Evolutionary conservation across 176 grass and related monocot species (phyloP), one percentile per base, ranked within the genome.

Genomic region (Carex littledalei): DNA sequence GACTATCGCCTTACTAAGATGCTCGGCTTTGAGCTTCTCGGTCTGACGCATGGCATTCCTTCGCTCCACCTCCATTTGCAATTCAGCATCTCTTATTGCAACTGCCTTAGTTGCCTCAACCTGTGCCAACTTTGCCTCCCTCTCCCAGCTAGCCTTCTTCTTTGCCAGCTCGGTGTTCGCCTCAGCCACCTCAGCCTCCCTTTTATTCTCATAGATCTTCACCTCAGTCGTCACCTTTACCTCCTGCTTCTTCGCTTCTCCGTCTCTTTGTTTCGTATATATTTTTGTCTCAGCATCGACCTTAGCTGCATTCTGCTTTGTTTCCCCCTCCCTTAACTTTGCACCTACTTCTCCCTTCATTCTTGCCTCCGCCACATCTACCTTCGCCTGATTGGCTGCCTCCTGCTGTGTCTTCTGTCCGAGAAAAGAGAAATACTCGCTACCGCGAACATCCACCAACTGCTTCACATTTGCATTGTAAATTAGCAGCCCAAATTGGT

Each of bases 391-490:
- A 69, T 94, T 94, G 16, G 83, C 89, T 0, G 90, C 94, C 85
- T 90, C 89, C 92, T 92, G 77, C 85, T 94, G 94, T 12, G 92
- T 97, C 90, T 97, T 94, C 87, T 92, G 89, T 12, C 90, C 90
- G 0, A 94, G 90, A 49, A 88, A 97, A 3, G 90, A 92, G 84
- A 97, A 97, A 82, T 97, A 97, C 87, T 97, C 94, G 34, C 94
- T 92, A 0, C 88, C 90, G 0, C 8, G 9, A 1, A 97, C 92
- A 84, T 97, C 94, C 2, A 94, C 90, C 0, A 97, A 85, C 59
- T 97, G 94, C 88, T 97, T 97, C 3, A 94, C 92, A 78, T 94
- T 94, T 11, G 94, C 90, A 31, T 94, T 97, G 84, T 94, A 94
- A 85, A 97, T 94, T 80, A 92, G 0, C 58, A 97, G 85, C 16